These are phyloP conservation scores for Fraxinus sp. DNA, from an alignment of 305 asterid species.

Conservation along the genomic window DNA sequence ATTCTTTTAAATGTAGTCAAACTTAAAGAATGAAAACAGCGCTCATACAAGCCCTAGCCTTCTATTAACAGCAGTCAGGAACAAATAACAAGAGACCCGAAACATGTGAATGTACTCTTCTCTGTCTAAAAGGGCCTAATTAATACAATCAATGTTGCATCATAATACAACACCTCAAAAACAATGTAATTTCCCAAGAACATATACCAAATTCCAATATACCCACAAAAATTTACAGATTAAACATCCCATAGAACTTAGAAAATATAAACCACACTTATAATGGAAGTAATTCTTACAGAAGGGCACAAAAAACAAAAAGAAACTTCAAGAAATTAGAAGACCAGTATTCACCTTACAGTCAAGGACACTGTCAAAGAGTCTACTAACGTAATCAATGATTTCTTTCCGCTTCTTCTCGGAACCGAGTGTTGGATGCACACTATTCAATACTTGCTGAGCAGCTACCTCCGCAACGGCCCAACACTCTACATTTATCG, in stretches of 20 bases:
- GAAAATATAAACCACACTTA: conserved; percentile 21
- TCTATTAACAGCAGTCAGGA: not conserved
- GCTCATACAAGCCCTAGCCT: not conserved
- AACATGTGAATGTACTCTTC: not conserved
- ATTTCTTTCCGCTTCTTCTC: conserved; percentile 78
- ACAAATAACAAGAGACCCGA: not conserved
- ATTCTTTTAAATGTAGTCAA: not conserved
- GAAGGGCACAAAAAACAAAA: not conserved
- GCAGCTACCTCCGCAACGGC: conserved; percentile 60
- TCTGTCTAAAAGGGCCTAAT: not conserved
- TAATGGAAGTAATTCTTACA: not conserved
- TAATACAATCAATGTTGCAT: not conserved
- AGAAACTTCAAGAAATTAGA: not conserved
- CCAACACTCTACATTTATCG: conserved; percentile 43
- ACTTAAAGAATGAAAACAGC: not conserved
- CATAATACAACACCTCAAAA: not conserved
- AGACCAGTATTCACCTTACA: conserved; percentile 53
- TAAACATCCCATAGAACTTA: conserved; percentile 18
- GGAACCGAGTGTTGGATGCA: conserved; percentile 78
- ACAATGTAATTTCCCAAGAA: not conserved
- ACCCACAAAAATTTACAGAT: not conserved
- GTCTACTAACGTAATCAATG: conserved; percentile 67
- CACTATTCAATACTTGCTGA: conserved; percentile 55
- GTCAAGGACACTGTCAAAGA: conserved; percentile 49
- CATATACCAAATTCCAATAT: not conserved